Percentiles rank a stretch among this genome's conserved stretches.
Conservation (phyloP, 192 early-diverging fungal species). For the Umbelopsis sp. region DNA sequence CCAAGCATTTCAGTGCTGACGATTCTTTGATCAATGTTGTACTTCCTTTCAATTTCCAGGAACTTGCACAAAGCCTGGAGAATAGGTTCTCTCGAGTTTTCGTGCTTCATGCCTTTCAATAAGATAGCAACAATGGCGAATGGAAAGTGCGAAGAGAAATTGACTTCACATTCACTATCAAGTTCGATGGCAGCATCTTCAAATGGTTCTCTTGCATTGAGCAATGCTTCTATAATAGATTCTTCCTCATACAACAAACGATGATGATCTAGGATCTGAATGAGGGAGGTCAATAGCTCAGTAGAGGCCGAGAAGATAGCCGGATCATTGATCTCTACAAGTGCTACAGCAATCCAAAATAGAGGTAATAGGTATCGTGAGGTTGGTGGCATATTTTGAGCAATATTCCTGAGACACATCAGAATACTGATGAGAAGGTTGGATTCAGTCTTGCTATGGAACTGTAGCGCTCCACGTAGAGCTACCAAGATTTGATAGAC, state of each 20-base stretch:
- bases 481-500: constrained; percentile 90
- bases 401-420: constrained; percentile 84
- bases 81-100: constrained; percentile 66
- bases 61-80: constrained; percentile 67
- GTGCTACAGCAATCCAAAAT: constrained; percentile 90
- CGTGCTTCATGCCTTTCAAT: constrained; percentile 79
- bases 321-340: constrained; percentile 82
- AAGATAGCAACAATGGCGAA: constrained; percentile 80
- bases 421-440: constrained; percentile 82
- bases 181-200: constrained; percentile 67
- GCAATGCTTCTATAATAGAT: constrained; percentile 67
- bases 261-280: constrained; percentile 68
- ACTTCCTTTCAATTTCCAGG: constrained; percentile 69
- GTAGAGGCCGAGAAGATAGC: constrained; percentile 72
- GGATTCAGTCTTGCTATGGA: constrained; percentile 79
- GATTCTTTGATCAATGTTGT: constrained; percentile 32
- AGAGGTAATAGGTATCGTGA: constrained; percentile 79
- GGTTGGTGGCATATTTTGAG: constrained; percentile 71
- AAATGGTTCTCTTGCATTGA: constrained; percentile 66
- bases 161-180: constrained; percentile 71
- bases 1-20: constrained; percentile 61
- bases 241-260: constrained; percentile 43
- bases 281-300: constrained; percentile 66
- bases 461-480: constrained; percentile 77
- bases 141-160: constrained; percentile 82